Base-by-base conservation (phyloP, 768 basidiomycete species). In the Lyophyllum decastes region DNA sequence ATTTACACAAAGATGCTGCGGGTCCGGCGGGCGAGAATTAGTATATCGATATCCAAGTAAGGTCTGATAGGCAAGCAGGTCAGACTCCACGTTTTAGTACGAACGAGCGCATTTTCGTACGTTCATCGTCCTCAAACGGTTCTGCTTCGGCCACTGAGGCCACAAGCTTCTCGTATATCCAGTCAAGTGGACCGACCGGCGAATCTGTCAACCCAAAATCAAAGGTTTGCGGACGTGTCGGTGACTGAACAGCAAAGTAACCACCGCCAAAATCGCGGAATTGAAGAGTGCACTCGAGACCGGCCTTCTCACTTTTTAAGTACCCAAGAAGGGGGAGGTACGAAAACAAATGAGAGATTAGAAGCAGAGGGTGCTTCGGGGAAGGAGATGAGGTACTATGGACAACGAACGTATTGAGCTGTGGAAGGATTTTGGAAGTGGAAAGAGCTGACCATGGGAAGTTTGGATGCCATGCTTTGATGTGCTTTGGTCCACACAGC, bases 1-100 rank as follows among this genome's bases (percentile, higher is more conserved):
- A 65, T 60, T 63, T 88, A 12, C 85, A 73, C 8, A 81, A 21
- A 0, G 86, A 80, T 0, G 86, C 83, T 2, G 83, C 76, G 6
- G 87, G 85, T 0, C 85, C 85, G 0, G 79, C 74, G 10, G 78
- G 78, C 6, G 86, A 86, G 68, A 87, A 85, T 72, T 76, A 81
- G 61, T 84, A 85, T 16, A 85, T 74, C 2, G 84, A 85, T 6
- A 86, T 67, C 85, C 85, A 88, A 0, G 82, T 84, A 35, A 88
- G 62, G 0, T 86, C 86, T 86, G 27, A 62, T 35, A 53, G 1
- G 57, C 59, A 38, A 63, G 44, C 12, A 50, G 61, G 21, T 24
- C 34, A 22, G 10, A 16, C 47, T 24, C 16, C 14, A 30, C 48
- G 40, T 19, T n/a, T n/a, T 19, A 45, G 7, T n/a, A 14, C 40